phyloP scores from a whole-genome alignment of 176 grass and related monocot species.

The Musa acuminata region DNA sequence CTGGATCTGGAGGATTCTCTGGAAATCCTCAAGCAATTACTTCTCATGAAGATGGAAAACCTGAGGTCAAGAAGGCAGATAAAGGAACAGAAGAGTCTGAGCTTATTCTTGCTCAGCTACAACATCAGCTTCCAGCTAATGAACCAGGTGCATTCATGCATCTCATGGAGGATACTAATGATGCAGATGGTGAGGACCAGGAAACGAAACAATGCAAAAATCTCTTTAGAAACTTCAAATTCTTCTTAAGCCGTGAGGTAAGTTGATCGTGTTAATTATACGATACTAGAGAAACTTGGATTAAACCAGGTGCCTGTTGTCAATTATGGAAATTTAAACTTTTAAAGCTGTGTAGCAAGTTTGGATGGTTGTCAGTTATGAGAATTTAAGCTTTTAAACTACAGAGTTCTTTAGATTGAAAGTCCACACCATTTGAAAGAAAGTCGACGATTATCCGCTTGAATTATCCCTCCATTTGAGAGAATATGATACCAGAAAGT shows the following conservation, averaged over 20 bases:
- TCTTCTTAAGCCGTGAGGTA: conserved; percentile 91
- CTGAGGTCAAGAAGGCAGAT: conserved; percentile 31
- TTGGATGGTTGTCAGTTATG: no score
- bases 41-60: conserved; percentile 32
- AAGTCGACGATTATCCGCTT: no score
- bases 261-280: neutral
- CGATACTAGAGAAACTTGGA: neutral
- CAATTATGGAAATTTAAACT: neutral
- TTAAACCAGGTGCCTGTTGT: neutral
- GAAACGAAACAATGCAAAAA: conserved; percentile 61
- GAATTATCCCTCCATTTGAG: no score
- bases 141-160: conserved; percentile 93
- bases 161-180: conserved; percentile 70
- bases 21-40: conserved; percentile 27
- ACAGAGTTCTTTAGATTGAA: no score
- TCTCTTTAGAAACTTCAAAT: conserved; percentile 83
- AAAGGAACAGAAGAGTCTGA: conserved; percentile 57
- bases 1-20: conserved; percentile 32
- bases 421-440: no score
- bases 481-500: no score
- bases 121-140: conserved; percentile 80
- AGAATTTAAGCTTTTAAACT: no score
- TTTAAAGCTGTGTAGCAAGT: neutral
- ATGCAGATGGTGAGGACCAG: conserved; percentile 40
- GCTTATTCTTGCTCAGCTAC: conserved; percentile 79